Base-by-base conservation (phyloP, 1,284 basidiomycete species). In the Tetrapyrgos nigripes region DNA sequence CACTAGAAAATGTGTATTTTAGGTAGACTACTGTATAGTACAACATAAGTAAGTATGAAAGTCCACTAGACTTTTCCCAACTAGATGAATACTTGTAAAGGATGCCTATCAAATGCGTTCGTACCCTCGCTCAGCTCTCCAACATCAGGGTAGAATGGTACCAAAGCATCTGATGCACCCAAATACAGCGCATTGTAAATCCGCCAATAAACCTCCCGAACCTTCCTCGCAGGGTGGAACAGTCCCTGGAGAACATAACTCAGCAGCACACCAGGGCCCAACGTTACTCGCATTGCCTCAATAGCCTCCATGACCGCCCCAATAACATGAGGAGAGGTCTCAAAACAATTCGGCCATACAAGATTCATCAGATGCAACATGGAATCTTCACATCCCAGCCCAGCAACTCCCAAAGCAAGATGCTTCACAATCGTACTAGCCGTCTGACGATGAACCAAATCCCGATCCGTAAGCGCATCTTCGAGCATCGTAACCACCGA, bases 391-490 rank as follows among this genome's bases (percentile, higher is more conserved):
- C 96, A 96, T 0, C 97, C 97, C 14, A 98, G 84, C 45, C 97
- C 97, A 0, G 97, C 96, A 4, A 97, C 96, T 46, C 97, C 97
- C 31, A 99, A 87, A 1, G 97, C 96, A 47, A 99, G 81, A 75
- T 99, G 97, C 79, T 98, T 98, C 68, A 99, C 96, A 68, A 99
- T 99, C n/a, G 97, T 96, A 63, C 93, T 95, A 0, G 97, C 96
- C 0, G 97, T 99, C 73, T 99, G 97, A 55, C 97, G 91, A 73
- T 99, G 97, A 27, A 99, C 97, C 53, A 97, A 89, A 71, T 99
- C 97, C 61, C 97, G 92, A 74, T 99, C 97, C 17, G 96, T 99
- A 53, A 99, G 83, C 1, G 97, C 96, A 67, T 99, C 97, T 76
- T 99, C 97, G 45, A 99, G 87, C 84, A 98, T 96, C 11, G 95